Base-by-base conservation (phyloP, 768 basidiomycete genomes). In the Agaricus subrufescens region DNA sequence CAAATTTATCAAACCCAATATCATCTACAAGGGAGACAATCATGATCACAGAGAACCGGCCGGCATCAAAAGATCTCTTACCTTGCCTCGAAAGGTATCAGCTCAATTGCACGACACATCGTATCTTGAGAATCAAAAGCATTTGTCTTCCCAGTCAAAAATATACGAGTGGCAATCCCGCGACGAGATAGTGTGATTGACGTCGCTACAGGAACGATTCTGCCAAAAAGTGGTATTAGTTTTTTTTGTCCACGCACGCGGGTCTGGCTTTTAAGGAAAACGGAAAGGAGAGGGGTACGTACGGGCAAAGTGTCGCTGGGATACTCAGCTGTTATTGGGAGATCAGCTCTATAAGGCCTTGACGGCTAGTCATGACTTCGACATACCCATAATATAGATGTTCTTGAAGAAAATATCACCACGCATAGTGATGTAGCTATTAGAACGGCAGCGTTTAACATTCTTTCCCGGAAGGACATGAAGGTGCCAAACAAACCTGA, bases 271-370 rank as follows among this genome's bases (percentile, higher is more conserved):
- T 34, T 8, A 8, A 4, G 3, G 12, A 27, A 10, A n/a, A 19
- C 19, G 19, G 19, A 12, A 37, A 4, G 44, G 19, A 14, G 38
- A 29, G 1, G 31, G 29, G 40, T 15, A 34, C 54, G 8, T 43
- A 56, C 54, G 54, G 54, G 14, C 46, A 49, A 40, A 49, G 42
- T 23, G 46, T 43, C 15, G 54, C 27, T 10, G 54, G 54, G 15
- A 48, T 30, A 23, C 54, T 56, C 10, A 56, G 47, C 54, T 56
- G n/a, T 49, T 7, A 34, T 4, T 34, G 2, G 7, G 5, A 34
- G 11, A 8, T 34, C 11, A 34, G 34, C 34, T 34, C 7, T 34
- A 34, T 11, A 11, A 11, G 11, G 34, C 5, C 2, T 34, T 40
- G 40, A 49, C 29, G 27, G 34, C 4, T 48, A 26, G 12, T n/a